Percentiles rank a stretch among this genome's conserved stretches.
phyloP scores from a whole-genome alignment of 306 rosid species.

The Nissolia schottii region DNA sequence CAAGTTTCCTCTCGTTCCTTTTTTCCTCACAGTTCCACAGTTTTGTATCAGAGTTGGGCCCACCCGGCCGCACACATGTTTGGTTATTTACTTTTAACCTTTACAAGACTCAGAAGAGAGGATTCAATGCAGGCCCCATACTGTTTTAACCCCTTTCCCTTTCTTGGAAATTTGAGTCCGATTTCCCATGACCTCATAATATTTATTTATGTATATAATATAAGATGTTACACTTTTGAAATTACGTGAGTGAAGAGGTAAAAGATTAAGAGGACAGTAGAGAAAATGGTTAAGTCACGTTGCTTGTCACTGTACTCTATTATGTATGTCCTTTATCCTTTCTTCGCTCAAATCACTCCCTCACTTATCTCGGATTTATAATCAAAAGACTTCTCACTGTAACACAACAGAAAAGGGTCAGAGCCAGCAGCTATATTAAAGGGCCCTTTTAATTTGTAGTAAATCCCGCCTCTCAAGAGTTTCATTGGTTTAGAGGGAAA shows the following conservation, averaged over 20 bases:
- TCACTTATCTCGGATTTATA: constrained; percentile 25
- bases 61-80: background rate
- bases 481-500: too few relatives aligned
- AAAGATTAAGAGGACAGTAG: constrained; percentile 52
- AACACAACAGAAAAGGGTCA: background rate
- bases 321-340: constrained; percentile 41
- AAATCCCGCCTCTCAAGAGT: too few relatives aligned
- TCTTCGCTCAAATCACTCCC: constrained; percentile 59
- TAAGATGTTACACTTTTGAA: constrained; percentile 21
- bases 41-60: background rate
- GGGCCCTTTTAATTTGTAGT: too few relatives aligned
- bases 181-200: constrained; percentile 31
- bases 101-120: background rate
- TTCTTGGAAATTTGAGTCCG: constrained; percentile 31
- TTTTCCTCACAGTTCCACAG: background rate
- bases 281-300: constrained; percentile 63
- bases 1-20: background rate
- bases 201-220: background rate
- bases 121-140: constrained; percentile 31
- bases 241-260: constrained; percentile 71
- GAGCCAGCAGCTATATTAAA: background rate
- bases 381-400: constrained; percentile 36
- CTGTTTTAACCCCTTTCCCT: constrained; percentile 5
- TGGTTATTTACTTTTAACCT: constrained; percentile 10
- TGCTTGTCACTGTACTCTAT: constrained; percentile 39